These are phyloP conservation scores for Mucor indicus DNA, from an alignment of 371 early-diverging fungal genomes.

Conservation along the genomic window DNA sequence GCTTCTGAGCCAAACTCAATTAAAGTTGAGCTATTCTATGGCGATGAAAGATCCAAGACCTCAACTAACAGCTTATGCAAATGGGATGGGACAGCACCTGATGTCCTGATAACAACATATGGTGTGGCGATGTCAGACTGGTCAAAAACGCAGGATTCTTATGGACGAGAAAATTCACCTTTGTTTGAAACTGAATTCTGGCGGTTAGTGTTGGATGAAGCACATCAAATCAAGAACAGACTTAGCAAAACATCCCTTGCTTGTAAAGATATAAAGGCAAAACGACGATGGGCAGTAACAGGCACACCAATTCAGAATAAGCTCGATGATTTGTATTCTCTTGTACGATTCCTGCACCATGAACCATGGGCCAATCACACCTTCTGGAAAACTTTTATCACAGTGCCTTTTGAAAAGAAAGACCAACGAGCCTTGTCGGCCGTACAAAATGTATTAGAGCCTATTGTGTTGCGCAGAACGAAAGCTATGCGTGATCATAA, in stretches of 20 bases:
- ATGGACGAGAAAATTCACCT: neutral
- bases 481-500: constrained; percentile 55
- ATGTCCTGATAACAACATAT: constrained; percentile 69
- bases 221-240: constrained; percentile 71
- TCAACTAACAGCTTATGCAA: constrained; percentile 8
- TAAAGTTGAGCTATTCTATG: constrained; percentile 58
- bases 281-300: constrained; percentile 77
- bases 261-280: constrained; percentile 56
- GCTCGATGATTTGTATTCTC: constrained; percentile 77
- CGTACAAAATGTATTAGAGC: constrained; percentile 67
- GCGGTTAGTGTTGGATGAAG: constrained; percentile 76
- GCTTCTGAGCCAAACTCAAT: constrained; percentile 45
- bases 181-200: constrained; percentile 49
- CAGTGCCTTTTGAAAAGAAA: constrained; percentile 61
- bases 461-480: constrained; percentile 64
- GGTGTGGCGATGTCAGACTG: constrained; percentile 58
- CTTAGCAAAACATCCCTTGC: constrained; percentile 58
- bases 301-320: constrained; percentile 79
- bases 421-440: constrained; percentile 55
- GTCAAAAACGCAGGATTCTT: constrained; percentile 3
- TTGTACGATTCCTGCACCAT: constrained; percentile 75
- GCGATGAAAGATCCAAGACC: constrained; percentile 28
- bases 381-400: constrained; percentile 66
- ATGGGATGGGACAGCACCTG: constrained; percentile 44
- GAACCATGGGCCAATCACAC: constrained; percentile 68